These are phyloP conservation scores for Leucosporidium yakuticum DNA, from an alignment of 768 basidiomycete species.

Conservation along the genomic window DNA sequence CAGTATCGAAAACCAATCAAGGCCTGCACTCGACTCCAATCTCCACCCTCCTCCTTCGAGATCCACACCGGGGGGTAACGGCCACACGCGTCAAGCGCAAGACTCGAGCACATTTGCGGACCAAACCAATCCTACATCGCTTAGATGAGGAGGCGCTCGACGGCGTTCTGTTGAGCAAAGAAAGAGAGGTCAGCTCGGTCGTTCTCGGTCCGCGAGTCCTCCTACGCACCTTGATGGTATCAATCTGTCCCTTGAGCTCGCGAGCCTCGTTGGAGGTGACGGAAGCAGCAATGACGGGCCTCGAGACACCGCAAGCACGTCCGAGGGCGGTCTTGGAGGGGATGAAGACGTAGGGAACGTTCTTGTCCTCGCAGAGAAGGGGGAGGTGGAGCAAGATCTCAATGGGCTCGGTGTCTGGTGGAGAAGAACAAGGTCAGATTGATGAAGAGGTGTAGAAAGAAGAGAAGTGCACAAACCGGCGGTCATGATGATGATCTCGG, in stretches of 20 bases:
- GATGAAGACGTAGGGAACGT: slow-evolving; percentile 73
- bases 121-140: not conserved
- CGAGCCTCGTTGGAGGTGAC: slow-evolving; percentile 93
- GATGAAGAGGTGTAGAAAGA: no score
- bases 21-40: not conserved
- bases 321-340: slow-evolving; percentile 93
- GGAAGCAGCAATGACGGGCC: slow-evolving; percentile 90
- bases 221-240: slow-evolving; percentile 60
- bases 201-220: not conserved
- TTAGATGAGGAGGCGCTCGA: slow-evolving; percentile 48
- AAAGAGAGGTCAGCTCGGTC: not conserved
- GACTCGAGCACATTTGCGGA: no score
- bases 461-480: slow-evolving; percentile 40
- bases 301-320: slow-evolving; percentile 87
- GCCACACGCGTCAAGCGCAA: no score
- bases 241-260: slow-evolving; percentile 83
- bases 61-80: no score
- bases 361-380: slow-evolving; percentile 97
- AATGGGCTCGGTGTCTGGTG: slow-evolving; percentile 84
- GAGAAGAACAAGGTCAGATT: not conserved
- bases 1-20: not conserved
- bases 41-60: not conserved
- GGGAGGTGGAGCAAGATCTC: slow-evolving; percentile 97
- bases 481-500: slow-evolving; percentile 95
- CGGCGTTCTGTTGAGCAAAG: slow-evolving; percentile 41